Evolutionary conservation across 1,284 basidiomycete genomes (phyloP).

Genomic region (Schizophyllum amplum): DNA sequence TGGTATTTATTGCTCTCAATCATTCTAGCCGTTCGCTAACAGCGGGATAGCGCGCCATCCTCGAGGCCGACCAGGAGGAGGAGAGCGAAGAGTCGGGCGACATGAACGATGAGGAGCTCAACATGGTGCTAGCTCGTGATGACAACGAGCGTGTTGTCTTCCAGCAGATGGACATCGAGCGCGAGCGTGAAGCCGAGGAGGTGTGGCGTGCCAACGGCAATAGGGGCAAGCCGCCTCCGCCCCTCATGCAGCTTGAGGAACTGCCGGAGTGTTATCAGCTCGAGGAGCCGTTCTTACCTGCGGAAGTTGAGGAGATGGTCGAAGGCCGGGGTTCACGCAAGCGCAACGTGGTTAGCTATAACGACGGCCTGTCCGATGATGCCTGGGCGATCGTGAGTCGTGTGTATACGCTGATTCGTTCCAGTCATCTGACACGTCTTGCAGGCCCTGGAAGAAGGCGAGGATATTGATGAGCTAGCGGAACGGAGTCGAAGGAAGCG

Average conservation of each 20-base stretch:
- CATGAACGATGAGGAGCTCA: constrained; percentile 96
- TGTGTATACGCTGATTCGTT: constrained; percentile 7
- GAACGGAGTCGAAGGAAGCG: constrained; percentile 65
- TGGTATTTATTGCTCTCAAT: constrained; percentile 40
- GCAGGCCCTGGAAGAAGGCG: constrained; percentile 80
- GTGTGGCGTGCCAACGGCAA: constrained; percentile 73
- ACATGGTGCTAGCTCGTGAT: constrained; percentile 84
- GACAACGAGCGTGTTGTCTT: constrained; percentile 80
- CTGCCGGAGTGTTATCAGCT: constrained; percentile 89
- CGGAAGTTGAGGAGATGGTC: constrained; percentile 59
- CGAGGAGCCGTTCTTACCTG: constrained; percentile 70
- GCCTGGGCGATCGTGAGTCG: constrained; percentile 76
- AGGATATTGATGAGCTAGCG: constrained; percentile 73
- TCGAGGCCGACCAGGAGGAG: constrained; percentile 88
- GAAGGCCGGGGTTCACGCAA: constrained; percentile 83
- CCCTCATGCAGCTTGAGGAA: constrained; percentile 84
- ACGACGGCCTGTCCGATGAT: constrained; percentile 91
- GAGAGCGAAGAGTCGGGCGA: constrained; percentile 91
- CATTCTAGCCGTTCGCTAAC: constrained; percentile 6
- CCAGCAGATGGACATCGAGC: constrained; percentile 78
- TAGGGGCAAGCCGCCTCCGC: constrained; percentile 71
- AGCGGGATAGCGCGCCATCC: constrained; percentile 60
- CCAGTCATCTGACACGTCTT: constrained; percentile 5
- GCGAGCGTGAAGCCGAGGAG: constrained; percentile 64
- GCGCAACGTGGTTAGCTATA: constrained; percentile 84